Evolutionary conservation across 2,329 filamentous ascomycete species (phyloP).

Genomic region (Drechslerella dactyloides): DNA sequence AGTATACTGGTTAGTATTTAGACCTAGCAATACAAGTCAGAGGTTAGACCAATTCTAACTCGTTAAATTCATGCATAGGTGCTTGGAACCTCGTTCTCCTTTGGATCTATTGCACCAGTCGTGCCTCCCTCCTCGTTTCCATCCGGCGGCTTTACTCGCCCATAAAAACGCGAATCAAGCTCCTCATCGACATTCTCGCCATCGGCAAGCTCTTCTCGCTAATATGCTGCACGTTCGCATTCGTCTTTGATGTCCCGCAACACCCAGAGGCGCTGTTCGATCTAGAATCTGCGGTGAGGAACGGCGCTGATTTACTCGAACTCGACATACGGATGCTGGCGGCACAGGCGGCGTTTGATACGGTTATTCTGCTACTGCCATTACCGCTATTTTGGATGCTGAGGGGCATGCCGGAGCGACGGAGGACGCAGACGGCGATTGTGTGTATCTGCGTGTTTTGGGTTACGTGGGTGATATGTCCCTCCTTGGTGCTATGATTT

Average conservation of each 20-base stretch:
- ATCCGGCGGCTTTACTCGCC: constrained; percentile 46
- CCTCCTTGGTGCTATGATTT: not conserved
- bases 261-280: constrained; percentile 39
- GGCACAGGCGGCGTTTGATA: constrained; percentile 33
- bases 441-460: constrained; percentile 29
- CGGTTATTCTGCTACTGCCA: constrained; percentile 29
- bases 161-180: constrained; percentile 35
- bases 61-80: constrained; percentile 11
- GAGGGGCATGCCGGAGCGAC: constrained; percentile 26
- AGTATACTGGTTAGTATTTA: constrained; percentile 6
- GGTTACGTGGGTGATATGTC: constrained; percentile 19
- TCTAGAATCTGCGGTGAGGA: constrained; percentile 26
- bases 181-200: constrained; percentile 40
- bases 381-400: constrained; percentile 43
- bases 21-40: not conserved
- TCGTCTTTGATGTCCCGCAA: constrained; percentile 35
- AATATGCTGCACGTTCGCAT: constrained; percentile 26
- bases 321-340: constrained; percentile 30
- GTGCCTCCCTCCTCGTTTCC: constrained; percentile 44
- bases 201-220: constrained; percentile 33
- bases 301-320: constrained; percentile 19
- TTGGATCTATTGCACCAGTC: constrained; percentile 43
- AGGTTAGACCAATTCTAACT: not conserved
- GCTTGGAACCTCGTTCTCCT: constrained; percentile 37
- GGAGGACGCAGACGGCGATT: constrained; percentile 10